Evolutionary conservation across 768 basidiomycete genomes (phyloP).

Genomic region (Tephrocybe sp.): DNA sequence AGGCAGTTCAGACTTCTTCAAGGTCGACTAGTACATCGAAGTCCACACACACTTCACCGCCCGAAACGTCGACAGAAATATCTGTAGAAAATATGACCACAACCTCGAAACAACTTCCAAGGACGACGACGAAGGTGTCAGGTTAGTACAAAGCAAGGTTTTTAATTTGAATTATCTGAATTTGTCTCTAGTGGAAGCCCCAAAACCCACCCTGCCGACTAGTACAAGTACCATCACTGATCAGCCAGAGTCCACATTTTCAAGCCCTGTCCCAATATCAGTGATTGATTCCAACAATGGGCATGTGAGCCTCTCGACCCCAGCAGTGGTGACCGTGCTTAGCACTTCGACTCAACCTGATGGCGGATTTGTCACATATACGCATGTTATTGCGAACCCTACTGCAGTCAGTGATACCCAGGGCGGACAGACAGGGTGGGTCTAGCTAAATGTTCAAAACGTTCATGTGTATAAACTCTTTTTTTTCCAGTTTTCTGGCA

Average conservation of each 20-base stretch:
- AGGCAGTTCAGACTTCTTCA: background rate
- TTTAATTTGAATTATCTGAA: background rate
- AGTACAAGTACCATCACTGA: constrained; percentile 42
- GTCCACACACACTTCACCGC: background rate
- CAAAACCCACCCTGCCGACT: constrained; percentile 13
- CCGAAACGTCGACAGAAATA: background rate
- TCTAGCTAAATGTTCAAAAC: background rate
- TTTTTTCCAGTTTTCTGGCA: constrained; percentile 51
- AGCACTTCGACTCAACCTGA: constrained; percentile 45
- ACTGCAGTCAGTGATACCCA: constrained; percentile 25
- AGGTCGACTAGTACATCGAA: background rate
- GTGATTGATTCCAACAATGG: constrained; percentile 36
- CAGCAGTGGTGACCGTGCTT: constrained; percentile 45
- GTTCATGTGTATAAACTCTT: background rate
- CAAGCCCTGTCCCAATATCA: constrained; percentile 41
- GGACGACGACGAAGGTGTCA: constrained; percentile 7
- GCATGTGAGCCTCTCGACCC: constrained; percentile 38
- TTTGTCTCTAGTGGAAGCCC: constrained; percentile 4
- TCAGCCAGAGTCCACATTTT: constrained; percentile 41
- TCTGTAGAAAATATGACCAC: background rate
- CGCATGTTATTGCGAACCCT: constrained; percentile 55
- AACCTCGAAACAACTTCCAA: background rate
- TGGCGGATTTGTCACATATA: constrained; percentile 46
- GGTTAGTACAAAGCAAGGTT: background rate
- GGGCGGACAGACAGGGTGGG: constrained; percentile 24